Evolutionary conservation across 306 rosid species (phyloP).

Genomic region (Clitoria ternatea): DNA sequence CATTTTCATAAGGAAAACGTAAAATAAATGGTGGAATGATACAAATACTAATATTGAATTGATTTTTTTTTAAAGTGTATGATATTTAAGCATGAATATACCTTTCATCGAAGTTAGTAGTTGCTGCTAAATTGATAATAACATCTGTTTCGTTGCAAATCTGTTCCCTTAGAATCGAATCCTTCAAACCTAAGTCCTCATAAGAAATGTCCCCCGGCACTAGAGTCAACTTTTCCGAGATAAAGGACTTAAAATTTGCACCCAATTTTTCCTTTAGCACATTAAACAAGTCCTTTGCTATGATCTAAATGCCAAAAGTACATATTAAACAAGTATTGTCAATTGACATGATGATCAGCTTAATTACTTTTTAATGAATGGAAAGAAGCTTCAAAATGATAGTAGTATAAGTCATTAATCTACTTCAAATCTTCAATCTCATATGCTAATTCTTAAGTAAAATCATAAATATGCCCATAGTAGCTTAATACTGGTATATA

Average conservation of each 20-base stretch:
- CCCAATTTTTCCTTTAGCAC: slow-evolving; percentile 57
- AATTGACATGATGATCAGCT: neutral
- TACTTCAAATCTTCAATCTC: neutral
- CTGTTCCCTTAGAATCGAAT: slow-evolving; percentile 39
- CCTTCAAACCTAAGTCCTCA: slow-evolving; percentile 54
- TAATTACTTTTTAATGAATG: neutral
- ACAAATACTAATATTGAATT: neutral
- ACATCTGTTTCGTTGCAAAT: slow-evolving; percentile 44
- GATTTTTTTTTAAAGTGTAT: too few species aligned
- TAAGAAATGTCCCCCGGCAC: slow-evolving; percentile 60
- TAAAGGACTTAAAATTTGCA: slow-evolving; percentile 28
- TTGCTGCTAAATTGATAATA: slow-evolving; percentile 72
- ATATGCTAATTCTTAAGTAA: neutral
- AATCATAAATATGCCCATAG: neutral
- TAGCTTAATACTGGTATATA: too few species aligned
- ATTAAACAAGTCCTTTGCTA: slow-evolving; percentile 64
- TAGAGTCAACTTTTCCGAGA: slow-evolving; percentile 47
- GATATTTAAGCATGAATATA: neutral
- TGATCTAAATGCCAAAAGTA: slow-evolving; percentile 34
- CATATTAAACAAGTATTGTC: neutral
- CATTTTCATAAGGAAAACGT: neutral
- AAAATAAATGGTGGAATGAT: neutral
- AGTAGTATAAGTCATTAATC: neutral
- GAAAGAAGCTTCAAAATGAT: neutral
- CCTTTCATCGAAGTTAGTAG: slow-evolving; percentile 83